A percentile compares a stretch with the other conserved stretches of the same genome.
phyloP scores from a whole-genome alignment of 2,329 filamentous ascomycete genomes.

The Neofusicoccum sp. region DNA sequence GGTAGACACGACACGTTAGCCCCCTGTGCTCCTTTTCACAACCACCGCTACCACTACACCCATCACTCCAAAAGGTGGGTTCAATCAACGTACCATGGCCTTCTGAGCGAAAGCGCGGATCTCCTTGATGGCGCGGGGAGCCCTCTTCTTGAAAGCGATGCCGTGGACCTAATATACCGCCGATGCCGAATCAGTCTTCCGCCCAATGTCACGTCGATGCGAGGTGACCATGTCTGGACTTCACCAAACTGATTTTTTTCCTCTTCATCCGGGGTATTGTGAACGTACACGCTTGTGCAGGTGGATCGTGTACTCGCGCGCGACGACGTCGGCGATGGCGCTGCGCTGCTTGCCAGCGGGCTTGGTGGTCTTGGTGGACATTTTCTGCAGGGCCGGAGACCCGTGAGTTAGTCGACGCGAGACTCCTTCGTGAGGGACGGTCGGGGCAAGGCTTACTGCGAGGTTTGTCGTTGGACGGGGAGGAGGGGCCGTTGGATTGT shows the following conservation, averaged over 20 bases:
- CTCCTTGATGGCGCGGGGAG: conserved; percentile 98
- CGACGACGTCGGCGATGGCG: conserved; percentile 98
- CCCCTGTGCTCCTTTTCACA: neutral
- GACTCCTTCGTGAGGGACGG: neutral
- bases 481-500: conserved; percentile 10
- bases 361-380: conserved; percentile 59
- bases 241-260: conserved; percentile 65
- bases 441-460: neutral
- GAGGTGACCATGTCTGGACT: conserved; percentile 62
- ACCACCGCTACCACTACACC: neutral
- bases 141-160: conserved; percentile 99
- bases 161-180: conserved; percentile 76
- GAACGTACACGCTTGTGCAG: conserved; percentile 96
- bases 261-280: conserved; percentile 15
- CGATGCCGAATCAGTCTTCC: conserved; percentile 65
- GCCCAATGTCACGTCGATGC: conserved; percentile 54
- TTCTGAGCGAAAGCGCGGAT: conserved; percentile 91
- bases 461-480: conserved; percentile 13
- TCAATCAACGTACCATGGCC: conserved; percentile 79
- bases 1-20: neutral
- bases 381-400: conserved; percentile 29
- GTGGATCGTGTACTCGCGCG: conserved; percentile 99
- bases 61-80: neutral
- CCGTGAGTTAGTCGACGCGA: neutral
- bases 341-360: conserved; percentile 73